Evolutionary conservation across 2,329 filamentous ascomycete genomes (phyloP), one percentile per base, ranked within the genome.

Genomic region (Aspergillus sp.): DNA sequence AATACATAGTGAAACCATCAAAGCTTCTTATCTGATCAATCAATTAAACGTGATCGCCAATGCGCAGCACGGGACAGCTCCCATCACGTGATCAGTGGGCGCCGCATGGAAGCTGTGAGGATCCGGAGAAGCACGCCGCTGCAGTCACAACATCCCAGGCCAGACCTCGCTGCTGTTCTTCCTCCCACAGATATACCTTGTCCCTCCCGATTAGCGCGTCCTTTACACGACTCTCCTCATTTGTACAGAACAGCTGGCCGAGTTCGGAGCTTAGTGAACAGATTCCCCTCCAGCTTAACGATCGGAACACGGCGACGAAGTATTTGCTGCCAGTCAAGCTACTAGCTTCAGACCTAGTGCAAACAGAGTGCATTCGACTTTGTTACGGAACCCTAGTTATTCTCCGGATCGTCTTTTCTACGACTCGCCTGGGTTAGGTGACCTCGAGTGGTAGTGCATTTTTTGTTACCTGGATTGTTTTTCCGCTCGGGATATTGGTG

Each of bases 41-140:
- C 47, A 28, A 28, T 17, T 7, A 45, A 45, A 21, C 12, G 32
- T 36, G 32, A 36, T 36, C 32, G 32, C 32, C 32, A 36, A 13
- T 17, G 28, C 30, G 41, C 21, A 43, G 52, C 52, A 55, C 53
- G 53, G 53, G 53, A 55, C 39, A 28, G 53, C 10, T 45, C 25
- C 25, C 2, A 28, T 57, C 55, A 57, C 55, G 55, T 57, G 55
- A 57, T 28, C 8, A n/a, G 28, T 15, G 47, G 25, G 23, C 21
- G 48, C 48, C 47, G 38, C 48, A 51, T 45, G 47, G 45, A 57
- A 48, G 52, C 36, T 55, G 52, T n/a, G 36, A 43, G 36, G 38
- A 17, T 28, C 52, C 55, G 55, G 55, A 57, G 55, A 49, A 57
- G 47, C 55, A 57, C 25, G 47, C 38, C 45, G 45, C 36, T 38